Percentiles rank a stretch among this genome's conserved stretches.
These are phyloP conservation scores for Phytophthora citricola DNA, from an alignment of 352 stramenopile genomes.

Conservation along the genomic window DNA sequence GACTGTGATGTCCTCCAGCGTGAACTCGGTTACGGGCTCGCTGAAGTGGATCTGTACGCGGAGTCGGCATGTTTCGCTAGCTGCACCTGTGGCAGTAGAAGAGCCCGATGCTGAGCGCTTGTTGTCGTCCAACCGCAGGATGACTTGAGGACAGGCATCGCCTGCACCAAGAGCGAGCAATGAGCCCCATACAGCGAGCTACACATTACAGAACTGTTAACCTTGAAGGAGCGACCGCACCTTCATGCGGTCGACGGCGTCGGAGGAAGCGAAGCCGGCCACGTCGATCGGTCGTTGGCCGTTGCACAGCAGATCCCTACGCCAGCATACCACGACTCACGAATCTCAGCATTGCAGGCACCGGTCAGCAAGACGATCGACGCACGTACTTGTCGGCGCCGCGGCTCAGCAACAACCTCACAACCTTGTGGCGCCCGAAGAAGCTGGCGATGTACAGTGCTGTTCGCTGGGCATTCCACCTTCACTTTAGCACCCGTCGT, in stretches of 20 bases:
- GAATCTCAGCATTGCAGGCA: not conserved
- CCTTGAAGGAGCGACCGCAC: slow-evolving; percentile 62
- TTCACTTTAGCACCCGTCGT: not conserved
- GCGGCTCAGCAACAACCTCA: slow-evolving; percentile 50
- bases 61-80: slow-evolving; percentile 10
- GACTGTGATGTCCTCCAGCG: slow-evolving; percentile 55
- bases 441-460: slow-evolving; percentile 76
- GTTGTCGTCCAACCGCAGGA: slow-evolving; percentile 20
- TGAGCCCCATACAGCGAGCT: not conserved
- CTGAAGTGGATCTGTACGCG: slow-evolving; percentile 78
- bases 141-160: slow-evolving; percentile 31
- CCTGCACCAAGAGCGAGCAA: slow-evolving; percentile 2
- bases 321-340: slow-evolving; percentile 2
- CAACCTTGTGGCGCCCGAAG: slow-evolving; percentile 59
- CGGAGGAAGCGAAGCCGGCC: slow-evolving; percentile 44
- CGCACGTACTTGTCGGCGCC: slow-evolving; percentile 71
- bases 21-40: slow-evolving; percentile 67
- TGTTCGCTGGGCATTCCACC: slow-evolving; percentile 45
- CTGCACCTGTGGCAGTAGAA: slow-evolving; percentile 5
- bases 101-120: slow-evolving; percentile 21
- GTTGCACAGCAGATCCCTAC: slow-evolving; percentile 59
- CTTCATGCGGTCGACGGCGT: slow-evolving; percentile 73
- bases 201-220: slow-evolving; percentile 14
- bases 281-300: slow-evolving; percentile 53
- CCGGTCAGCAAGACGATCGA: not conserved